phyloP scores from a whole-genome alignment of 2,329 filamentous ascomycete genomes.

The Fusarium sp. region DNA sequence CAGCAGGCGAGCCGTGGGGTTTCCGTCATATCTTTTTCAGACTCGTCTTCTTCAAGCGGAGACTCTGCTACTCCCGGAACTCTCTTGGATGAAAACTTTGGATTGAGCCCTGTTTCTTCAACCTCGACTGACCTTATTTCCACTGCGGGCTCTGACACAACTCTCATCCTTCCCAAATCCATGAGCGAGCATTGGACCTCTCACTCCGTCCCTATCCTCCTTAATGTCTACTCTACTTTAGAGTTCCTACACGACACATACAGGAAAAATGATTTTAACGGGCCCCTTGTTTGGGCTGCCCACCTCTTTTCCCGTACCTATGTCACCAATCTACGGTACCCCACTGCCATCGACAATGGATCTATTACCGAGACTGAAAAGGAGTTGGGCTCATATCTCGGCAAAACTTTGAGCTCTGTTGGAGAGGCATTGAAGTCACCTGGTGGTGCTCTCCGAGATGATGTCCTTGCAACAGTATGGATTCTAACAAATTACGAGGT shows the following conservation, averaged over 20 bases:
- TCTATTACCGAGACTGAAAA: constrained; percentile 43
- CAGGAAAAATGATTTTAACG: constrained; percentile 39
- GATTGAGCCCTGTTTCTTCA: constrained; percentile 10
- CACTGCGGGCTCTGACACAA: constrained; percentile 7
- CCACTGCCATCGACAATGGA: constrained; percentile 44
- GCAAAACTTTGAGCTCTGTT: constrained; percentile 53
- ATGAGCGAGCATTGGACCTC: constrained; percentile 53
- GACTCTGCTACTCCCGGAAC: constrained; percentile 20
- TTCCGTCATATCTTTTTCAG: constrained; percentile 14
- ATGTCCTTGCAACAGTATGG: constrained; percentile 55
- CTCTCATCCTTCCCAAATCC: constrained; percentile 29
- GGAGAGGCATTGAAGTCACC: constrained; percentile 50
- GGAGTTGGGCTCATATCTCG: constrained; percentile 51
- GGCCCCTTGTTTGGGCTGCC: constrained; percentile 53
- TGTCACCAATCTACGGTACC: constrained; percentile 50
- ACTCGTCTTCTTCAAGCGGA: constrained; percentile 12
- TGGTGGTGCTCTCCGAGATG: constrained; percentile 46
- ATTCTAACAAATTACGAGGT: constrained; percentile 56
- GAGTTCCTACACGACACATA: constrained; percentile 50
- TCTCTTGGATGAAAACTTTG: constrained; percentile 17
- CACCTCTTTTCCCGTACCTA: constrained; percentile 56
- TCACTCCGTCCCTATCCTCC: constrained; percentile 54
- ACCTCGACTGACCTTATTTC: constrained; percentile 18
- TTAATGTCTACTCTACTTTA: constrained; percentile 52
- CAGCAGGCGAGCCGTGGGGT: constrained; percentile 19